These are phyloP conservation scores for Gaultheria prostrata DNA, from an alignment of 148 eudicot genomes.

Conservation along the genomic window DNA sequence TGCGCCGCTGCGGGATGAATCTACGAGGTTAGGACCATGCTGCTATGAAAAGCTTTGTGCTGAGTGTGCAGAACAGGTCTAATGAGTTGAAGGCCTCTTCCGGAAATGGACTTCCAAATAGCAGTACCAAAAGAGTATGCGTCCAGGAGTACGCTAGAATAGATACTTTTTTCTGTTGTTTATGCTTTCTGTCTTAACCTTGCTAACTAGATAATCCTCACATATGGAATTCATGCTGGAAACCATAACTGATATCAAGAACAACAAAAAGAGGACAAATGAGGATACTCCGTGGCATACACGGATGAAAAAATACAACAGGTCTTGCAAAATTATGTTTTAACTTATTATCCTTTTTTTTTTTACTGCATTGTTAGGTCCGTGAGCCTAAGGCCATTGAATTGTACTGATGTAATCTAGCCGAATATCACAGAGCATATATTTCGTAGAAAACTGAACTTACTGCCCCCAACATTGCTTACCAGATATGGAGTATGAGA, in stretches of 20 bases:
- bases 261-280: too few species aligned
- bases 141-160: slow-evolving; percentile 8
- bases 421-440: not conserved
- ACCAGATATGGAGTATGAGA: not conserved
- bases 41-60: slow-evolving; percentile 82
- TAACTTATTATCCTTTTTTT: too few species aligned
- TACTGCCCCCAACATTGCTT: not conserved
- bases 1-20: slow-evolving; percentile 98
- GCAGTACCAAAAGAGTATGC: slow-evolving; percentile 68
- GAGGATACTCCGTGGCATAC: too few species aligned
- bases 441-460: not conserved
- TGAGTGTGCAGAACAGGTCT: slow-evolving; percentile 65
- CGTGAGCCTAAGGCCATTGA: not conserved
- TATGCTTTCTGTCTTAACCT: too few species aligned
- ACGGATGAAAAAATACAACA: slow-evolving; percentile 77
- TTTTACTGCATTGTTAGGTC: not conserved
- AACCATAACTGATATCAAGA: too few species aligned
- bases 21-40: slow-evolving; percentile 83
- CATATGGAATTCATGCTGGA: too few species aligned
- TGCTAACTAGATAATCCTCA: too few species aligned
- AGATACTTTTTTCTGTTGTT: too few species aligned
- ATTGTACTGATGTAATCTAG: not conserved
- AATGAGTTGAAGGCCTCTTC: slow-evolving; percentile 64
- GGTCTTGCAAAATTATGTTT: slow-evolving; percentile 35
- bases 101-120: slow-evolving; percentile 38